phyloP scores from a whole-genome alignment of 1,139 yeast genomes.

The Arxiozyma heterogenica region DNA sequence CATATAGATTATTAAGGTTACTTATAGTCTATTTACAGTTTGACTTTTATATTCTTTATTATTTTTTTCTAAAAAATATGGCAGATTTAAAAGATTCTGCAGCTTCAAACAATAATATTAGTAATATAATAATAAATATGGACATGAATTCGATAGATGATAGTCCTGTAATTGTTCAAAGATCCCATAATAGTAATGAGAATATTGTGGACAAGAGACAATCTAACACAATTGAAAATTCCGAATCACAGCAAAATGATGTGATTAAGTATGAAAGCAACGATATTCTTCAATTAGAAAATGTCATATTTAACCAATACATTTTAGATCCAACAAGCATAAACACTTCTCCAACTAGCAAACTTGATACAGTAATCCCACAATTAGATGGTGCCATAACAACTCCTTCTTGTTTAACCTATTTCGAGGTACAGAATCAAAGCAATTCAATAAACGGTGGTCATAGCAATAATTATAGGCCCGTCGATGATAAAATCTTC shows the following conservation, averaged over 20 bases:
- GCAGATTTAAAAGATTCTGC: background rate
- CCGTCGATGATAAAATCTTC: background rate
- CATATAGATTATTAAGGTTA: too few relatives aligned
- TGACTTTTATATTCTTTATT: background rate
- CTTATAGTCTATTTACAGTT: too few relatives aligned
- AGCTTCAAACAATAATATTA: background rate
- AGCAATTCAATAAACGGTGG: background rate
- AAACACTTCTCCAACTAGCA: background rate
- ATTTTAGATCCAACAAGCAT: background rate
- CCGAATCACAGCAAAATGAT: background rate
- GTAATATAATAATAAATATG: too few relatives aligned
- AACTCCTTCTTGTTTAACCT: background rate
- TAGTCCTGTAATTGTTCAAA: background rate
- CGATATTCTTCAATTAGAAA: slow-evolving; percentile 1
- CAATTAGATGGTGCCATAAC: background rate
- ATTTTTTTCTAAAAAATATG: background rate
- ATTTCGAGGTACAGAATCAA: background rate
- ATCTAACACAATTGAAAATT: background rate
- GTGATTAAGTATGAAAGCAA: background rate
- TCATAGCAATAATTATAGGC: too few relatives aligned
- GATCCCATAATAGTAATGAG: background rate
- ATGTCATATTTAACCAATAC: background rate
- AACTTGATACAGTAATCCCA: background rate
- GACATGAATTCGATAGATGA: background rate
- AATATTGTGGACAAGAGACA: background rate